These are phyloP conservation scores for Adansonia digitata DNA, from an alignment of 345 rosid genomes.

Conservation along the genomic window DNA sequence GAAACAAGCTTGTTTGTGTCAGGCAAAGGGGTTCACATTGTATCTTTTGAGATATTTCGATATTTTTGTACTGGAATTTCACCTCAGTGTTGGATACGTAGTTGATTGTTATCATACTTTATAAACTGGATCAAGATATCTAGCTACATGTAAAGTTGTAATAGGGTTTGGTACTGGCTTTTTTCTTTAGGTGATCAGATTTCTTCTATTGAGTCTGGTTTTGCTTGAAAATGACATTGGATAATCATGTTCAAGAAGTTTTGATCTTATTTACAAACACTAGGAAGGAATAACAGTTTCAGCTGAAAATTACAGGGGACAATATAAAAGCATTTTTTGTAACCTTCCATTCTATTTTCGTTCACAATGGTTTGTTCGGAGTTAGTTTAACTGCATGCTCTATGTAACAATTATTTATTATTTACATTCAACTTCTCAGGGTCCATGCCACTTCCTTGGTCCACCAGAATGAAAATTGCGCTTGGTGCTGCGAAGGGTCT, in stretches of 20 bases:
- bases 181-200: too few relatives aligned
- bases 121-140: background rate
- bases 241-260: background rate
- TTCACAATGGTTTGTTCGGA: background rate
- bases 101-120: background rate
- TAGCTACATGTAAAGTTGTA: background rate
- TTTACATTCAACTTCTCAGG: conserved; percentile 23
- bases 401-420: background rate
- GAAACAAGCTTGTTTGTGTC: background rate
- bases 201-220: too few relatives aligned
- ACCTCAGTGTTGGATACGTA: background rate
- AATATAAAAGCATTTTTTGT: background rate
- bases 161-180: background rate
- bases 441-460: conserved; percentile 42
- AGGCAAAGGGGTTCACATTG: background rate
- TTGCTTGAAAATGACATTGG: too few relatives aligned
- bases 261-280: background rate
- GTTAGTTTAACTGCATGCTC: conserved; percentile 1
- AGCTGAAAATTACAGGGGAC: background rate
- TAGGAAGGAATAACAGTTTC: background rate
- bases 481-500: conserved; percentile 44
- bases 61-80: background rate
- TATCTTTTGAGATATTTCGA: background rate
- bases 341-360: background rate
- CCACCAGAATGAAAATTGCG: conserved; percentile 35